phyloP scores from a whole-genome alignment of 345 rosid species.

The Rhodamnia rubescens region DNA sequence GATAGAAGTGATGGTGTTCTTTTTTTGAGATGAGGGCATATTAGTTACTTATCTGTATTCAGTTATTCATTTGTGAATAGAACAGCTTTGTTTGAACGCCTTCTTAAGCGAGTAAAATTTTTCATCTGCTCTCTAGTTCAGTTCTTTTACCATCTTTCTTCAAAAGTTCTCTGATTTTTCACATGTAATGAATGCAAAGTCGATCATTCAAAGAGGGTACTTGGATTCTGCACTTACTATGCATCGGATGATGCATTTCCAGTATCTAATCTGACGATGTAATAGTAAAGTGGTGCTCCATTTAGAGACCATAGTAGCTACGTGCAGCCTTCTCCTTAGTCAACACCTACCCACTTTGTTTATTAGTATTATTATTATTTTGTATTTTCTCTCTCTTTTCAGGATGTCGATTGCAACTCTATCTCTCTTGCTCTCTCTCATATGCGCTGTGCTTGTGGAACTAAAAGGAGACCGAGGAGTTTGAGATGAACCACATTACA shows the following conservation, averaged over 20 bases:
- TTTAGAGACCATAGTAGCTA: not conserved
- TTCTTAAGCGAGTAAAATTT: not conserved
- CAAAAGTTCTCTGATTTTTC: not conserved
- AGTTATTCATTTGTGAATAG: not conserved
- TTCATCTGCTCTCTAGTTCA: not conserved
- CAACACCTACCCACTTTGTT: no score
- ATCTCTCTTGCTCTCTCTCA: no score
- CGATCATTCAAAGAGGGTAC: not conserved
- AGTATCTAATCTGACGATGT: no score
- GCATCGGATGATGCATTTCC: no score
- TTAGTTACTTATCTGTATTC: not conserved
- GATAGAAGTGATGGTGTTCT: not conserved
- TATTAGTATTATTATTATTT: no score
- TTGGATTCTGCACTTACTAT: no score
- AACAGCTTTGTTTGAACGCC: not conserved
- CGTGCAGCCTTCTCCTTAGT: not conserved
- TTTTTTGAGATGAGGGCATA: not conserved
- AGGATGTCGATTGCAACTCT: no score
- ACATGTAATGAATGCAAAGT: not conserved
- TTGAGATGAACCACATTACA: not conserved
- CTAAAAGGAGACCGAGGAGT: no score
- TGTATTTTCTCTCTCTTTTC: no score
- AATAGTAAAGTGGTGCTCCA: not conserved
- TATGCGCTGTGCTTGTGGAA: not conserved
- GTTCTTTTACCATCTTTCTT: not conserved